Base-by-base conservation (phyloP, 2,329 filamentous ascomycete genomes). In the Sarocladium kiliense region DNA sequence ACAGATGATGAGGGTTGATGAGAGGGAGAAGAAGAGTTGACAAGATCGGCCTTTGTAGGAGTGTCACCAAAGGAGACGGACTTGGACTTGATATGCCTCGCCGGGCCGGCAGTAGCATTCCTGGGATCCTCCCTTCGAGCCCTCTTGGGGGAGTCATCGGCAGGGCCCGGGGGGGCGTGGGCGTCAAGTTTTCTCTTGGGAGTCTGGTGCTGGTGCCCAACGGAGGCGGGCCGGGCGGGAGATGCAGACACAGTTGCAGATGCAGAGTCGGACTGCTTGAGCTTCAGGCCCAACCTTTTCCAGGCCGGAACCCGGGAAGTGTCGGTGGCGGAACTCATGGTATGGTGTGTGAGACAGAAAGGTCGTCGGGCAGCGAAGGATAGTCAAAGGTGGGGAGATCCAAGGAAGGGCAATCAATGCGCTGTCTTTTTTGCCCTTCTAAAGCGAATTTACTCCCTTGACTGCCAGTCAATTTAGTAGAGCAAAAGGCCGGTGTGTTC, bases 221-320 rank as follows among this genome's bases (percentile, higher is more conserved):
- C 68, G 61, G 62, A 34, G 34, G 39, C 54, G 32, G 21, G 63
- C 61, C 63, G 63, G 55, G 56, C 56, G 56, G 62, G 63, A 61
- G 61, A 61, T 60, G 63, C 63, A 60, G 65, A 60, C 55, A 66
- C 68, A 53, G 65, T 61, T 62, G 63, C 64, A 61, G 65, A 64
- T 60, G 65, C 63, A 47, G 32, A 68, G 51, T 64, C 61, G 61
- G 62, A 62, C 59, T 68, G 65, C 69, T 83, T 84, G 70, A 83
- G 80, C 74, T 82, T 82, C 66, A 84, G 77, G 69, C 81, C 81
- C 75, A 83, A 77, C 74, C 78, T 77, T 66, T 84, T 84, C 80
- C 81, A 84, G 60, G 80, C 80, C 56, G 81, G 80, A 59, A 79
- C 72, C 62, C 73, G 73, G 71, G 74, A 69, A 64, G 65, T 68